These are phyloP conservation scores for Paramecium caudatum DNA, from an alignment of 73 alveolate species.

Conservation along the genomic window DNA sequence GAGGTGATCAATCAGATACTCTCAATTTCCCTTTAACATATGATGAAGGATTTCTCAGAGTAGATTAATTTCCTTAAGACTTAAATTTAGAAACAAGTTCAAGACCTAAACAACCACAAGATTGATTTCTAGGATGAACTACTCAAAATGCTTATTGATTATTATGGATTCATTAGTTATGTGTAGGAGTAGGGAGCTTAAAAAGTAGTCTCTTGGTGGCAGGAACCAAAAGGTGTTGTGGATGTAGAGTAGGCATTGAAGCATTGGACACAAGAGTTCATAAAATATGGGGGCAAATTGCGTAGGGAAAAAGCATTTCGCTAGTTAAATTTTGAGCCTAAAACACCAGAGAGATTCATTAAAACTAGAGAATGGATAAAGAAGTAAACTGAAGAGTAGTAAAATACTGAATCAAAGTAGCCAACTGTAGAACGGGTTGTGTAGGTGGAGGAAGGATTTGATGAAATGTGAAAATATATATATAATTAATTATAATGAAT, in stretches of 20 bases:
- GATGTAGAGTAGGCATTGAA: conserved; percentile 24
- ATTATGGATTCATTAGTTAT: conserved; percentile 33
- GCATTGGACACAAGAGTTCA: conserved; percentile 26
- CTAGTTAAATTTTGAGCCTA: neutral
- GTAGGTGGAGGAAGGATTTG: conserved; percentile 2
- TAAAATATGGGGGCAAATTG: conserved; percentile 3
- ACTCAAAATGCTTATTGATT: conserved; percentile 8
- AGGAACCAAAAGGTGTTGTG: neutral
- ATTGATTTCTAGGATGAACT: conserved; percentile 8
- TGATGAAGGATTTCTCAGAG: conserved; percentile 14
- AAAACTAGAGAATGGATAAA: conserved; percentile 56
- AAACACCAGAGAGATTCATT: conserved; percentile 18
- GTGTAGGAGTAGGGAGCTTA: neutral
- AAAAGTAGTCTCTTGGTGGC: conserved; percentile 52
- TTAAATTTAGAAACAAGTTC: conserved; percentile 1
- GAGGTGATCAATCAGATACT: neutral
- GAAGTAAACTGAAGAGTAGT: conserved; percentile 18
- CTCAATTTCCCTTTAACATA: conserved; percentile 7
- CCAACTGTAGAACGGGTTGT: neutral
- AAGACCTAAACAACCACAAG: neutral
- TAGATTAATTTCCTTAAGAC: neutral
- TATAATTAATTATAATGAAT: conserved; percentile 12
- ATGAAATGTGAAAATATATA: conserved; percentile 6
- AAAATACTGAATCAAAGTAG: neutral
- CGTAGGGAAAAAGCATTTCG: conserved; percentile 26